These are phyloP conservation scores for Penicillium silybi DNA, from an alignment of 495 filamentous ascomycete species.

Conservation along the genomic window DNA sequence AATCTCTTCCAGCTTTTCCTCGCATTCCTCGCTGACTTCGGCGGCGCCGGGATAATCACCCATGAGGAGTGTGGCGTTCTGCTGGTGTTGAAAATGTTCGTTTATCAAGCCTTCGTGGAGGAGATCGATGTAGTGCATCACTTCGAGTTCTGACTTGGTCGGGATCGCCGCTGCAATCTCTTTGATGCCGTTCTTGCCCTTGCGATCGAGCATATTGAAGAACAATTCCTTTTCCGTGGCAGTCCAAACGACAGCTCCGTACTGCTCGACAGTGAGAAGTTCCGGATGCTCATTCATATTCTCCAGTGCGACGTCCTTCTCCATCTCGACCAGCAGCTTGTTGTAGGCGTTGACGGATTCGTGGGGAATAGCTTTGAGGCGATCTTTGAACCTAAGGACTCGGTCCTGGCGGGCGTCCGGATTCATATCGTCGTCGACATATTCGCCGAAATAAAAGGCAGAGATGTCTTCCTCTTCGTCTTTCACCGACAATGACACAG, in stretches of 20 bases:
- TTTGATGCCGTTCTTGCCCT: conserved; percentile 56
- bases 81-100: conserved; percentile 24
- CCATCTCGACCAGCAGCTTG: conserved; percentile 54
- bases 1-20: conserved; percentile 60
- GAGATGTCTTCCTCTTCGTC: neutral
- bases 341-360: conserved; percentile 43
- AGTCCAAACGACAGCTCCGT: conserved; percentile 69
- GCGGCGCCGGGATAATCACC: conserved; percentile 63
- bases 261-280: conserved; percentile 42
- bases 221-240: conserved; percentile 63
- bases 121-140: conserved; percentile 60
- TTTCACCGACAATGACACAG: neutral
- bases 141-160: conserved; percentile 72
- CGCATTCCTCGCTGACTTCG: conserved; percentile 66
- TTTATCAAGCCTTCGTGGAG: conserved; percentile 49
- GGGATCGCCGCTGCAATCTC: conserved; percentile 61
- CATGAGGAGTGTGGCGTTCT: conserved; percentile 22
- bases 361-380: conserved; percentile 1
- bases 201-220: conserved; percentile 58
- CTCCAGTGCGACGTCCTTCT: conserved; percentile 33
- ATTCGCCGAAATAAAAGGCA: neutral
- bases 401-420: neutral
- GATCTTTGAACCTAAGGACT: neutral
- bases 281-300: conserved; percentile 7
- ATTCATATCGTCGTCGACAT: neutral